Conservation (phyloP, 805 yeast species). For the baker's yeast (Saccharomyces cerevisiae) region DNA sequence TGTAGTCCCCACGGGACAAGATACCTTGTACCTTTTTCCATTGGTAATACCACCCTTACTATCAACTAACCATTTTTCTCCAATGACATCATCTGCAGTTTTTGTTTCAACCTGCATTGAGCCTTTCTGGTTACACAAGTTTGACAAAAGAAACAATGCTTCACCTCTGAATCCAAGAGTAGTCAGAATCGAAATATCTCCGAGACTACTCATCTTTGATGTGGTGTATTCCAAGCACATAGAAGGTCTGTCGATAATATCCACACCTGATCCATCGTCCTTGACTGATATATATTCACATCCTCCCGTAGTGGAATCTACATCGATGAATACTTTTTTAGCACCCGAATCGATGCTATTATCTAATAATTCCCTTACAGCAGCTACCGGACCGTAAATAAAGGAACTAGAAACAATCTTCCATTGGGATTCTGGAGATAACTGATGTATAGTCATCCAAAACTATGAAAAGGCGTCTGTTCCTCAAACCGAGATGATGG, state of each 20-base stretch:
- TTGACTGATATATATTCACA: constrained; percentile 26
- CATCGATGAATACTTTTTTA: constrained; percentile 29
- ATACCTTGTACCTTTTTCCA: constrained; percentile 13
- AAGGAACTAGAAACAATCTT: constrained; percentile 24
- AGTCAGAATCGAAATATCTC: constrained; percentile 25
- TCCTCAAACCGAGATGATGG: neutral
- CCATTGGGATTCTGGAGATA: constrained; percentile 11
- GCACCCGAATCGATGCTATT: constrained; percentile 35
- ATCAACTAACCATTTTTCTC: constrained; percentile 33
- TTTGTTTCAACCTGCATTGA: constrained; percentile 28
- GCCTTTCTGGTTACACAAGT: constrained; percentile 18
- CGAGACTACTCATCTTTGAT: constrained; percentile 31
- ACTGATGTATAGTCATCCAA: constrained; percentile 14
- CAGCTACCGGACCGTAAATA: constrained; percentile 31
- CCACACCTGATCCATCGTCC: constrained; percentile 38
- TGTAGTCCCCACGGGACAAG: constrained; percentile 33
- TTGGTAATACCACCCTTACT: constrained; percentile 21
- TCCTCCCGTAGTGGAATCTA: constrained; percentile 35
- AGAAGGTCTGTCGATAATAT: constrained; percentile 21
- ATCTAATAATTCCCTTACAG: constrained; percentile 36
- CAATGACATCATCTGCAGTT: constrained; percentile 26
- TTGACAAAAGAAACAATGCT: constrained; percentile 36
- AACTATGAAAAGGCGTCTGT: neutral
- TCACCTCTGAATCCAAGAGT: constrained; percentile 46
- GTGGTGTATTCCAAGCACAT: constrained; percentile 37